Base-by-base conservation (phyloP, 1,284 basidiomycete species). In the Volvariella surrecta region DNA sequence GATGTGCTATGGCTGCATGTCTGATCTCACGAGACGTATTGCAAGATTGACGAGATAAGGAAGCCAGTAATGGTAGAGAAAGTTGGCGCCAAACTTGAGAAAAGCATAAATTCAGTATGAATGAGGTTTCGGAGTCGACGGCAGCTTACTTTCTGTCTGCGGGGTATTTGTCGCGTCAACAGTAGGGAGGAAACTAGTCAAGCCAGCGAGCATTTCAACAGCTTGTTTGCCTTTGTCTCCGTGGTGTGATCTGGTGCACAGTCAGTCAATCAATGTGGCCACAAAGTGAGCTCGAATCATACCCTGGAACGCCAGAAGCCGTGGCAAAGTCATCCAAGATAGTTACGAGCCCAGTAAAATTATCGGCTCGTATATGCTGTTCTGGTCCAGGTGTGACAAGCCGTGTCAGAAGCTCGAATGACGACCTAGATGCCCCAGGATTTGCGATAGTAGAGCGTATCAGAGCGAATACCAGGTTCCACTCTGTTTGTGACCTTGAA, bases 381-480 rank as follows among this genome's bases (percentile, higher is more conserved):
- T 74, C 67, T 10, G 73, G 60, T 6, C 73, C 73, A 43, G 84
- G 80, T 0, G 71, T 62, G 7, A 75, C 73, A 30, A 96, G 69
- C 39, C 68, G 68, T 20, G 74, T 64, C 18, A 94, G 66, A 4
- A 94, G 72, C 8, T 83, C 79, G 54, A 98, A 89, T 1, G 92
- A 87, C 38, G 83, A 69, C 37, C 88, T 83, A 20, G 88, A 82
- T 1, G 93, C 92, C 60, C 91, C 89, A n/a, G 89, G 79, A 54
- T 96, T 88, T 6, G 82, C 74, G 37, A 91, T 78, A 1, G 90
- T 92, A 0, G 84, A 85, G 32, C 89, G 78, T 52, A 99, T 76
- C n/a, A 98, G 70, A 1, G 90, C 84, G 54, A 96, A 90, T 13
- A 95, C 76, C 28, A 98, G 68, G 44, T 89, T 89, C 96, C 96